Evolutionary conservation across 257 asterid species (phyloP), one percentile per base, ranked within the genome.

Genomic region (Scutellaria galericulata): DNA sequence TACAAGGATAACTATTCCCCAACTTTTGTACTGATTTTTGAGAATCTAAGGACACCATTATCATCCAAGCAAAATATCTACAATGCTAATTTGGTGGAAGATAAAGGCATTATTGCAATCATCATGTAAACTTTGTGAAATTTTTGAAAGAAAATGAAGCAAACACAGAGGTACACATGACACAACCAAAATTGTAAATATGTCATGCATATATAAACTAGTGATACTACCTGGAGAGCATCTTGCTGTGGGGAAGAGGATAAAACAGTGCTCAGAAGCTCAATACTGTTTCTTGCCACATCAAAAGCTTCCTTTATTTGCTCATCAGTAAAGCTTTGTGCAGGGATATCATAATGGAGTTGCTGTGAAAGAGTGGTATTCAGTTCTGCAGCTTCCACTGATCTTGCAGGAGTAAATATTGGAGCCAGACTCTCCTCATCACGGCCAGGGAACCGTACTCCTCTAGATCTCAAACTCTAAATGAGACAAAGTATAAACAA

Each of bases 241-340:
- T 95, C 99, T 83, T 92, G 91, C 70, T 86, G 96, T 3, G 99
- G 97, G 13, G 99, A 95, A 86, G 99, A 95, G 70, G 99, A 85
- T 71, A 92, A 75, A 77, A 95, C 97, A 66, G 99, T 92, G 78
- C 88, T 75, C 61, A 95, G 91, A 71, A 95, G 96, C 87, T 95
- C 99, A 12, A 95, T 64, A 71, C 98, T 95, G 83, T 95, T 95
- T 83, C 96, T 85, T 68, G 98, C 99, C 64, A 92, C 96, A 68
- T 92, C 98, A 76, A 95, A 92, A 67, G 97, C 96, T 84, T 95
- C 99, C 83, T 90, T 95, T 12, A 86, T 86, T 73, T 90, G 96
- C 70, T 90, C 99, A 64, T 93, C 90, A 42, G 99, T 85, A 70
- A 90, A 85, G 72, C 75, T 83, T 52, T 64, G 91, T 14, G 27